Conservation (phyloP, 768 basidiomycete genomes). For the Serendipita sp. region DNA sequence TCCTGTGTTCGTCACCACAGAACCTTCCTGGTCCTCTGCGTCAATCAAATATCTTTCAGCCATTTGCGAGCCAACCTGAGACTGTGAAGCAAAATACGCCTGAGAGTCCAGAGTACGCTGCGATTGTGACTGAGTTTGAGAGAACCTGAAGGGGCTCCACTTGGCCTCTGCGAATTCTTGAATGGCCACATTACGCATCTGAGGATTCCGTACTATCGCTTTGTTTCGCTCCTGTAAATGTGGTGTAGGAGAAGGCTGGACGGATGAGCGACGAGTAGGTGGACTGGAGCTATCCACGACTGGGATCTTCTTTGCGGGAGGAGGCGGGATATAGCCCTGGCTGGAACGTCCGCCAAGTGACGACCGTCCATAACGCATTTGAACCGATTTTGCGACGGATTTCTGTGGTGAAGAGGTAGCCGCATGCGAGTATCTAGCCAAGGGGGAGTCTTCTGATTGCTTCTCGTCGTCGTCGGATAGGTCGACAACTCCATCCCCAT, state of each 20-base stretch:
- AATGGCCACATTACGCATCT: not conserved
- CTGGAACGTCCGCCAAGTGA: not conserved
- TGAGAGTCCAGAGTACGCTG: not conserved
- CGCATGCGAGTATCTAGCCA: not conserved
- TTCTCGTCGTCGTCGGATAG: not conserved
- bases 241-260: not conserved
- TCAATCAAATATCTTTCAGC: not conserved
- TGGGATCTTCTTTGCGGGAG: too few relatives aligned
- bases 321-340: too few relatives aligned
- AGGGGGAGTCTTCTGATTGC: not conserved
- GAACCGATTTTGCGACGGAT: not conserved
- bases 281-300: not conserved
- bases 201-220: not conserved
- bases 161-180: not conserved
- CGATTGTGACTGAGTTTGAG: not conserved
- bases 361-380: not conserved
- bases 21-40: not conserved
- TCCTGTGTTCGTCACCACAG: not conserved
- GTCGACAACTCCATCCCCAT: not conserved
- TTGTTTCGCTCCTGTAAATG: not conserved
- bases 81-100: too few relatives aligned
- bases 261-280: not conserved
- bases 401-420: not conserved
- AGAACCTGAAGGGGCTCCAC: not conserved
- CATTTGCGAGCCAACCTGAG: not conserved